Evolutionary conservation across 805 yeast genomes (phyloP), one percentile per base, ranked within the genome.

Genomic region (Brettanomyces naardenensis): DNA sequence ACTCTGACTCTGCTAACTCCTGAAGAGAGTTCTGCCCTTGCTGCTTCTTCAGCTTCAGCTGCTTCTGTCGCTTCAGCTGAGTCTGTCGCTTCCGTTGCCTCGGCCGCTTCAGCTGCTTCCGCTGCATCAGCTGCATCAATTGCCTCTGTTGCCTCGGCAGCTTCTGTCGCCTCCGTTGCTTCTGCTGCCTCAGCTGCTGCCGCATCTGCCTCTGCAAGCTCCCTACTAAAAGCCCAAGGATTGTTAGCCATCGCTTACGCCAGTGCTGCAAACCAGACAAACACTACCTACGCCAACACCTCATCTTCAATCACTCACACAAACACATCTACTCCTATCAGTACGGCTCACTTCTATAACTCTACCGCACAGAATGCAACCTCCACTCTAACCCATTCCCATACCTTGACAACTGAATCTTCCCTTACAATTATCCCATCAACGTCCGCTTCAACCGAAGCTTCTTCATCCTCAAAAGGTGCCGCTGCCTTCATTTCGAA

Each of bases 1-100:
- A 70, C 76, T 33, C 55, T 57, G 37, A 71, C 76, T 21, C 36
- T 68, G 32, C 61, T 67, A 49, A 58, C 73, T 22, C 74, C 75
- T 25, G 59, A 64, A 39, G 71, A 71, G 52, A 61, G 68, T 36
- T 36, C 64, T 30, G 58, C 62, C 29, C 28, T 54, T 25, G 35
- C 44, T 33, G 40, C 45, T 23, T 59, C 62, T 19, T 23, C 54
- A 31, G 26, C 41, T 46, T 32, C 50, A 6, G 48, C 20, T 40
- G 54, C 44, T 27, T 44, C 65, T 31, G 54, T 58, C 26, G 60
- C 64, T 32, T 54, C 59, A 13, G 61, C 62, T 27, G 54, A 53
- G 18, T 53, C 64, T 4, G 54, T 59, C 9, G 52, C 61, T 31
- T 59, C 58, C 25, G 65, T 64, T 40, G 68, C 71, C 28, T 58